Evolutionary conservation across 306 rosid species (phyloP).

Genomic region (Citrullus colocynthis): DNA sequence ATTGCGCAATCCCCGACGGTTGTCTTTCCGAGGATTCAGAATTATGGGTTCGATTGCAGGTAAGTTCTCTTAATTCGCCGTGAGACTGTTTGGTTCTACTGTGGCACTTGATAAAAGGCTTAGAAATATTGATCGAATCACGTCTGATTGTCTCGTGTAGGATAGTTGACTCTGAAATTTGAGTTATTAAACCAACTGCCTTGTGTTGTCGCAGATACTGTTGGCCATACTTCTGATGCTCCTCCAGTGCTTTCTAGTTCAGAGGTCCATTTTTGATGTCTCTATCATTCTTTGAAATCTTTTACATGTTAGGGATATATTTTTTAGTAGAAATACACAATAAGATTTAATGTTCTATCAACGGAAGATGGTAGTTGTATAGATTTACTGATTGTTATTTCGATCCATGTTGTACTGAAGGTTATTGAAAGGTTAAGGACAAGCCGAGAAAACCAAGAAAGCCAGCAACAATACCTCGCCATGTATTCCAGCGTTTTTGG

Average conservation of each 20-base stretch:
- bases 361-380: not conserved
- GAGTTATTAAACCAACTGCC: not conserved
- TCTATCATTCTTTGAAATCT: not conserved
- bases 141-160: not conserved
- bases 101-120: not conserved
- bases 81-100: not conserved
- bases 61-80: slow-evolving; percentile 8
- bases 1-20: slow-evolving; percentile 11
- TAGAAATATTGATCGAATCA: not conserved
- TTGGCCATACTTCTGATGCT: slow-evolving; percentile 22
- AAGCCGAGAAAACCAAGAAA: slow-evolving; percentile 34
- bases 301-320: not conserved
- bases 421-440: slow-evolving; percentile 38
- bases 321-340: not conserved
- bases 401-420: slow-evolving; percentile 17
- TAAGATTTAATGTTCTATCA: not conserved
- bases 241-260: slow-evolving; percentile 45
- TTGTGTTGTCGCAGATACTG: slow-evolving; percentile 28
- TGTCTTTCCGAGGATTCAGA: not conserved
- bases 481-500: slow-evolving; percentile 88
- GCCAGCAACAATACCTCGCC: slow-evolving; percentile 57
- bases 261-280: slow-evolving; percentile 29
- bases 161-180: not conserved
- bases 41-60: slow-evolving; percentile 21
- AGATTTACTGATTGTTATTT: not conserved